Conservation (phyloP, 805 yeast genomes). For the Myxozyma mucilagina region DNA sequence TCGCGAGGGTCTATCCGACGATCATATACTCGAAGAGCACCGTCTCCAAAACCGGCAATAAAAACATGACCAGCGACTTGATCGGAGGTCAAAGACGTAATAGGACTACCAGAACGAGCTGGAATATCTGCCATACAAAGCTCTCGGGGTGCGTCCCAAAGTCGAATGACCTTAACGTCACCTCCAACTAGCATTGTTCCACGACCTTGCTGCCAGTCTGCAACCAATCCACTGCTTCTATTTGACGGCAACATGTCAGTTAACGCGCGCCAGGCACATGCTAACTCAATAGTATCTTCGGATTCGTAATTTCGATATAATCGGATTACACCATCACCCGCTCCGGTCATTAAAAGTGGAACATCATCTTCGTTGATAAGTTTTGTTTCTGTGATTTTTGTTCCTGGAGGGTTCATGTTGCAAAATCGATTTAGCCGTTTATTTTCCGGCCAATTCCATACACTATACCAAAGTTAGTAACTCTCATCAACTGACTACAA, state of each 20-base stretch:
- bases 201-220: slow-evolving; percentile 96
- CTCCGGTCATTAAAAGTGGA: slow-evolving; percentile 81
- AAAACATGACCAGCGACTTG: slow-evolving; percentile 91
- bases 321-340: slow-evolving; percentile 92
- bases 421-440: slow-evolving; percentile 66
- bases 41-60: slow-evolving; percentile 91
- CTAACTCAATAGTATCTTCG: slow-evolving; percentile 55
- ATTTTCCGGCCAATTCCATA: slow-evolving; percentile 82
- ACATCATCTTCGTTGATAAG: slow-evolving; percentile 89
- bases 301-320: slow-evolving; percentile 76
- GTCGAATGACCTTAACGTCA: slow-evolving; percentile 83
- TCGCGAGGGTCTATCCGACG: slow-evolving; percentile 81
- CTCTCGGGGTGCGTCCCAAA: slow-evolving; percentile 98
- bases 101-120: slow-evolving; percentile 84
- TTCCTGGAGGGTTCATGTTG: slow-evolving; percentile 83
- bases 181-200: slow-evolving; percentile 92
- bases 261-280: slow-evolving; percentile 90
- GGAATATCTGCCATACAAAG: slow-evolving; percentile 84
- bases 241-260: slow-evolving; percentile 81
- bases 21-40: slow-evolving; percentile 85
- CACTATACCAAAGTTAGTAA: slow-evolving; percentile 34
- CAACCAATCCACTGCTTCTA: slow-evolving; percentile 75
- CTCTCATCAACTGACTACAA: neutral
- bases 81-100: slow-evolving; percentile 87
- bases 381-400: slow-evolving; percentile 82